These are phyloP conservation scores for Aspergillus tanneri DNA, from an alignment of 2,329 filamentous ascomycete species.

Conservation along the genomic window DNA sequence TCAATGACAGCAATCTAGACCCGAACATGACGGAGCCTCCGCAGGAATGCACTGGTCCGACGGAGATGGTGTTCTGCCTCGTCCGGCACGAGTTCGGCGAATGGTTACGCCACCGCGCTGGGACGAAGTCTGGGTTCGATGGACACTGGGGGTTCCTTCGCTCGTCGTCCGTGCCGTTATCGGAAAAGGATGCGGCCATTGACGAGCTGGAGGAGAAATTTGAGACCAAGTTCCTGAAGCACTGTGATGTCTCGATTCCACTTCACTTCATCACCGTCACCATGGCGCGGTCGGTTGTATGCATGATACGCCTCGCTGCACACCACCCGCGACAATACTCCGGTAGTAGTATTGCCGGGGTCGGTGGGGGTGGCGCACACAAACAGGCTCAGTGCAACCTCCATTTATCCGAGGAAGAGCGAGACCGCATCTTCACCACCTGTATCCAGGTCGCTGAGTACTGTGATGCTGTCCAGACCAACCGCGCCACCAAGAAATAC, in stretches of 20 bases:
- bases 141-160: not conserved
- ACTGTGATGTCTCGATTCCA: not conserved
- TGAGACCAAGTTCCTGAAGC: not conserved
- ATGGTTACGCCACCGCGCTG: not conserved
- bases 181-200: not conserved
- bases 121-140: not conserved
- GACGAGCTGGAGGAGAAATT: conserved; percentile 1
- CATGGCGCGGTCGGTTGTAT: not conserved
- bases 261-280: conserved; percentile 1
- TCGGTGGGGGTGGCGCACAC: not conserved
- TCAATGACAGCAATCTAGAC: not conserved
- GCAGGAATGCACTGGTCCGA: not conserved
- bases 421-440: not conserved
- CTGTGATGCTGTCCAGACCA: conserved; percentile 2
- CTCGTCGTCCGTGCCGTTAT: not conserved
- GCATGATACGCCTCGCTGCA: conserved; percentile 1
- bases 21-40: not conserved
- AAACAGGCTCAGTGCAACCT: not conserved
- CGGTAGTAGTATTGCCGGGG: not conserved
- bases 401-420: not conserved
- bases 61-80: not conserved
- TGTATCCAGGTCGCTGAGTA: conserved; percentile 10
- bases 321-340: conserved; percentile 3
- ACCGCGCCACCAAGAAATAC: not conserved
- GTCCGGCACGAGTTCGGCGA: not conserved